phyloP scores from a whole-genome alignment of 345 rosid genomes.

The Sisymbrium irio region DNA sequence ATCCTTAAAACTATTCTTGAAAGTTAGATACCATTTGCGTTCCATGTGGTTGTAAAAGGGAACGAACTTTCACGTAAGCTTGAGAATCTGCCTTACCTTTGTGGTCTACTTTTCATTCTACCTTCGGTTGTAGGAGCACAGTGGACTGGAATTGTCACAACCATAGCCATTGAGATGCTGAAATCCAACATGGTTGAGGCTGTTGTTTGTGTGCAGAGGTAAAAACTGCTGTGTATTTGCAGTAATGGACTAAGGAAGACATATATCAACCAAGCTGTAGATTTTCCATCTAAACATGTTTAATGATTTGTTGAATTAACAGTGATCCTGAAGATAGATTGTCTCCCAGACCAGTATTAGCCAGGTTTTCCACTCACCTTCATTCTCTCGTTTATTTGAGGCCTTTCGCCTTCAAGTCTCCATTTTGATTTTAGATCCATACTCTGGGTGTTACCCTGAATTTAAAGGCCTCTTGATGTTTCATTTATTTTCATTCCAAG shows the following conservation, averaged over 20 bases:
- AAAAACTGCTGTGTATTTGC: neutral
- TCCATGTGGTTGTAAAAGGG: neutral
- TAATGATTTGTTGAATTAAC: constrained; percentile 11
- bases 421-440: neutral
- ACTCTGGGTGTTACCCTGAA: neutral
- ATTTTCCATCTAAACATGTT: neutral
- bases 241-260: neutral
- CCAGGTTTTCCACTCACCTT: constrained; percentile 50
- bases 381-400: constrained; percentile 10
- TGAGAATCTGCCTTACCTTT: neutral
- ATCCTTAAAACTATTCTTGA: neutral
- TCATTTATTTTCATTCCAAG: constrained; percentile 40
- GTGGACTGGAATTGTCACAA: constrained; percentile 97
- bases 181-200: constrained; percentile 88
- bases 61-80: neutral
- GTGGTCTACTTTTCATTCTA: constrained; percentile 12
- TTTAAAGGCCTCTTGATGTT: constrained; percentile 3
- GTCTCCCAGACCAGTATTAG: constrained; percentile 85
- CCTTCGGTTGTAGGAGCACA: constrained; percentile 69
- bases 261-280: neutral
- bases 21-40: too few species aligned
- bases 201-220: constrained; percentile 97
- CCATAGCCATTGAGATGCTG: constrained; percentile 93
- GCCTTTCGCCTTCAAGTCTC: constrained; percentile 1
- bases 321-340: constrained; percentile 94